These are phyloP conservation scores for Apocynum venetum DNA, from an alignment of 257 asterid genomes.

Conservation along the genomic window DNA sequence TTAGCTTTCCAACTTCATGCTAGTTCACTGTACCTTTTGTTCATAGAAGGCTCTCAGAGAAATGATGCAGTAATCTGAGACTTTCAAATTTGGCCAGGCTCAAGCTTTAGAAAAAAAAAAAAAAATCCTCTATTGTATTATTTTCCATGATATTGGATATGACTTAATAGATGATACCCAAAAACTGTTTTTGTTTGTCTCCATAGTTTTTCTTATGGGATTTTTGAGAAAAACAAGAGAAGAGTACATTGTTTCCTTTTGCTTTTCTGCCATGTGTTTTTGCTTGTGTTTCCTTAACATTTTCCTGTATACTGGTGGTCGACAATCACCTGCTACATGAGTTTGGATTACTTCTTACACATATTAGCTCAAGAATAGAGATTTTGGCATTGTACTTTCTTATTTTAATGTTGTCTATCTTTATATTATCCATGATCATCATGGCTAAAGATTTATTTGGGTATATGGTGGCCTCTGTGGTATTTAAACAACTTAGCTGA, in stretches of 20 bases:
- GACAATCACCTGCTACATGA: neutral
- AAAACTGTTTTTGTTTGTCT: neutral
- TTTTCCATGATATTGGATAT: neutral
- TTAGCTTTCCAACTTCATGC: neutral
- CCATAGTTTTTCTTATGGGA: neutral
- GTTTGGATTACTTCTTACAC: neutral
- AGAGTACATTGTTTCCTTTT: neutral
- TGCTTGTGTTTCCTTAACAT: too few relatives aligned
- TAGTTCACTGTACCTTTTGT: neutral
- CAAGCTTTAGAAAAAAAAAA: neutral
- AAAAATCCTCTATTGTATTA: neutral
- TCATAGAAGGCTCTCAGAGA: neutral
- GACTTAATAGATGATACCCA: constrained; percentile 3
- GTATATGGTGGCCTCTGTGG: neutral
- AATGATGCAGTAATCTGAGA: neutral
- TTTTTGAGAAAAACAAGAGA: neutral
- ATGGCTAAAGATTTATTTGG: neutral
- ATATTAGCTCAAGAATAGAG: neutral
- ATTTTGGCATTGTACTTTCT: neutral
- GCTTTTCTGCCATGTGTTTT: neutral
- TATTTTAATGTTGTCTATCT: neutral
- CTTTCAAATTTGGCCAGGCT: neutral
- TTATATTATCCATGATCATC: neutral
- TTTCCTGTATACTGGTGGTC: neutral
- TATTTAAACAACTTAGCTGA: neutral